Evolutionary conservation across 2,329 filamentous ascomycete species (phyloP), one percentile per base, ranked within the genome.

Genomic region (Falciphora oryzae): DNA sequence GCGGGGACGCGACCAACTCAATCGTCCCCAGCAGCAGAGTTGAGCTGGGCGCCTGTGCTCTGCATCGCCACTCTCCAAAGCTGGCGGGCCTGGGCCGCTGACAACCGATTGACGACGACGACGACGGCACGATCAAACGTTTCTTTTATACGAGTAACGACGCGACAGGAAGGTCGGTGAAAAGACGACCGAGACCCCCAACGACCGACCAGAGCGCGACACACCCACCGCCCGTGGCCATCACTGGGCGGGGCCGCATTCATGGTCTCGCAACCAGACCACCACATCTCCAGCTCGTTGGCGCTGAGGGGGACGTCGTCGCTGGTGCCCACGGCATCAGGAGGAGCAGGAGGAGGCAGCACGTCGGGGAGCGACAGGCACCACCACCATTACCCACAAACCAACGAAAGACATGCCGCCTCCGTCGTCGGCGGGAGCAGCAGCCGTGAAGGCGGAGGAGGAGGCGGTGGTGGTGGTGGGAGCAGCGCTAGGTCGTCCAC

Each of bases 231-330:
- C 31, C 32, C 59, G 32, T 38, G 29, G 59, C 32, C 31, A 61
- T 31, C 31, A 38, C 59, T 61, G 59, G 44, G 44, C 44, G 44
- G 44, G 59, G 57, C 58, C 57, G 50, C 60, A 57, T 57, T 61
- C 71, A 76, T 76, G 75, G 74, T 76, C 69, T 74, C 71, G 64
- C 71, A 72, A 66, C 70, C 72, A 60, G 71, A 74, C 66, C 69
- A 63, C 68, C 71, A 74, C 68, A 67, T 64, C 63, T 69, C 70
- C 59, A 73, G 73, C 63, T 72, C 73, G 62, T 68, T 76, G 68
- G 69, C 72, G 66, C 66, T 75, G 65, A 72, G 74, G 67, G 74
- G 73, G 22, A 64, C 73, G 35, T 69, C 73, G 57, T 74, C 74
- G 22, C 71, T 74, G 65, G 70, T 63, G 44, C 44, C 44, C 18